Evolutionary conservation across 2,329 filamentous ascomycete genomes (phyloP), one percentile per base, ranked within the genome.

Genomic region (Cytospora schulzeri): DNA sequence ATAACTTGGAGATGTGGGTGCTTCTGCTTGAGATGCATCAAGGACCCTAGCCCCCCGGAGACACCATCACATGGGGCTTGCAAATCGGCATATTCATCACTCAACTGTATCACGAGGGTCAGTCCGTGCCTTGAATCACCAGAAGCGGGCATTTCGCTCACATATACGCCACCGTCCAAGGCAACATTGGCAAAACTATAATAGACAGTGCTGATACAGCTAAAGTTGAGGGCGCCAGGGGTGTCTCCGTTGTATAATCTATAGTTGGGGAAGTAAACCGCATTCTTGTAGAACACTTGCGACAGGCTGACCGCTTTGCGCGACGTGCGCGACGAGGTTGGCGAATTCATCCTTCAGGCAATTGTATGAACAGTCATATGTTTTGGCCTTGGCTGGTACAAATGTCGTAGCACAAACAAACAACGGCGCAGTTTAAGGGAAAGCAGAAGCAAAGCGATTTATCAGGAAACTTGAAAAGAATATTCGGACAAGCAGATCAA

Each of bases 251-350:
- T 82, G 76, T 93, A 92, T 69, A 92, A 85, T 65, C 88, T 82
- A 78, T 86, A 88, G 76, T 92, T 94, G n/a, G 91, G 90, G 75
- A 92, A 95, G 78, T 94, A 95, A 22, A 92, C 89, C 26, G 89
- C 91, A 75, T 95, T 95, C 72, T 85, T 85, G 73, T 81, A 84
- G 77, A 86, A 84, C 66, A 87, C 79, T 66, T 75, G 79, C 28
- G 78, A 77, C 50, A 77, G 73, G 74, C 80, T 82, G 45, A 77
- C 75, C 51, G 77, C 73, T 69, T 81, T 77, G 67, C 79, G 80
- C 68, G 79, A 76, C 73, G 76, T 82, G 71, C 78, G 79, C 52
- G 79, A 74, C 26, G 73, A 72, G 8, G 75, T 80, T 17, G 78
- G 77, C 57, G 79, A 79, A 69, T 74, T 80, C 74, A 78, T 80